phyloP scores from a whole-genome alignment of 495 filamentous ascomycete genomes.

The Daldinia vernicosa region DNA sequence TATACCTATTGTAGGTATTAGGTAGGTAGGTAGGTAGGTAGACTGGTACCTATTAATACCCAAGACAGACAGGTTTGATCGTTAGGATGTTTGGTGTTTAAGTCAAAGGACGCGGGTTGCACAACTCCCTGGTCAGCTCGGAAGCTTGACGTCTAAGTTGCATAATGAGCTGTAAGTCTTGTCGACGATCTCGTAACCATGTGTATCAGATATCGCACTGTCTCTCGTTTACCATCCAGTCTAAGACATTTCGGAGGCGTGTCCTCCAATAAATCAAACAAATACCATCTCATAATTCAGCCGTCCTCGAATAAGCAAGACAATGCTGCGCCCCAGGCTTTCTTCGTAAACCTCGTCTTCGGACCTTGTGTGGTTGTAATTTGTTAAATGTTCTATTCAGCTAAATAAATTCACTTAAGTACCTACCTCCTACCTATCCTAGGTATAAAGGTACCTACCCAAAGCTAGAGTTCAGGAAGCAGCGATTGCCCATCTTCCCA shows the following conservation, averaged over 20 bases:
- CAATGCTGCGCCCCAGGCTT: neutral
- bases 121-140: conserved; percentile 9
- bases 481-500: neutral
- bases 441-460: no score
- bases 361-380: neutral
- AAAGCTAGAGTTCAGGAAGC: neutral
- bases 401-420: no score
- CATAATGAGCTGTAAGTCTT: neutral
- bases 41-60: neutral
- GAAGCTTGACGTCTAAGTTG: neutral
- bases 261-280: neutral
- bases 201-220: neutral
- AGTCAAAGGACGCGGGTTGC: neutral
- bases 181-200: neutral
- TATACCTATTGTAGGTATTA: neutral
- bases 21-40: neutral
- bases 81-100: neutral
- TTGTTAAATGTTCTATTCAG: neutral
- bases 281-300: neutral
- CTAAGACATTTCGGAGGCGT: neutral
- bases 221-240: neutral
- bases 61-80: neutral
- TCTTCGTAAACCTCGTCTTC: neutral
- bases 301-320: neutral
- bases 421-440: no score